Conservation (phyloP, 345 rosid genomes). For the Erodium maritimum region DNA sequence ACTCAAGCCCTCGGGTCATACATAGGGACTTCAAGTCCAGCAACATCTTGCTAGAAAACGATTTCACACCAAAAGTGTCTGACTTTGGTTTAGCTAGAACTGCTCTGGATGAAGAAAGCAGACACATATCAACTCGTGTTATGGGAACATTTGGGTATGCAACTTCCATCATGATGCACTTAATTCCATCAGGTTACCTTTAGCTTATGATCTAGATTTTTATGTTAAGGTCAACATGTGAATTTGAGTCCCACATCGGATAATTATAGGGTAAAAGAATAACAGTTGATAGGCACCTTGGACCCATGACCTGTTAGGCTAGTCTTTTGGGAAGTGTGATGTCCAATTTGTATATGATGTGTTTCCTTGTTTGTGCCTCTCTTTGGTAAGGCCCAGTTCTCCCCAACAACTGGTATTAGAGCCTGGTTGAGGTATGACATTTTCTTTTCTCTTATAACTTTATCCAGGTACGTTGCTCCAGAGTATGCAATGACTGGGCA, state of each 20-base stretch:
- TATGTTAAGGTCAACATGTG: no score
- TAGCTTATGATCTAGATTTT: no score
- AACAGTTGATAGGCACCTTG: no score
- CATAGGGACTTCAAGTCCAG: constrained; percentile 96
- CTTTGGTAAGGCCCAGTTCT: no score
- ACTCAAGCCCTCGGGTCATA: constrained; percentile 88
- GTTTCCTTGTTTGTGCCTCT: no score
- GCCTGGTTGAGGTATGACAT: no score
- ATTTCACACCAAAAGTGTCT: constrained; percentile 85
- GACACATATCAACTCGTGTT: constrained; percentile 88
- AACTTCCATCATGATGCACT: neutral
- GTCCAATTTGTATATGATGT: no score
- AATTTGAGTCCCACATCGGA: no score
- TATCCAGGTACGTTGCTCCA: constrained; percentile 80
- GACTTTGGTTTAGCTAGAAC: constrained; percentile 95
- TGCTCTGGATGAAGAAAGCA: constrained; percentile 78
- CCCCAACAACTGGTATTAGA: no score
- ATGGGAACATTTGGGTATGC: constrained; percentile 99
- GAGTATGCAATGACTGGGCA: constrained; percentile 99
- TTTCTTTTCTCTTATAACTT: neutral
- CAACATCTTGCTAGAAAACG: constrained; percentile 85
- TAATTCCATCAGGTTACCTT: neutral
- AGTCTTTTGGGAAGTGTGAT: no score
- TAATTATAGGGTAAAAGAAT: no score
- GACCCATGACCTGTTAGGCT: no score